Evolutionary conservation across 768 basidiomycete species (phyloP).

Genomic region (Phylloporus scabripes): DNA sequence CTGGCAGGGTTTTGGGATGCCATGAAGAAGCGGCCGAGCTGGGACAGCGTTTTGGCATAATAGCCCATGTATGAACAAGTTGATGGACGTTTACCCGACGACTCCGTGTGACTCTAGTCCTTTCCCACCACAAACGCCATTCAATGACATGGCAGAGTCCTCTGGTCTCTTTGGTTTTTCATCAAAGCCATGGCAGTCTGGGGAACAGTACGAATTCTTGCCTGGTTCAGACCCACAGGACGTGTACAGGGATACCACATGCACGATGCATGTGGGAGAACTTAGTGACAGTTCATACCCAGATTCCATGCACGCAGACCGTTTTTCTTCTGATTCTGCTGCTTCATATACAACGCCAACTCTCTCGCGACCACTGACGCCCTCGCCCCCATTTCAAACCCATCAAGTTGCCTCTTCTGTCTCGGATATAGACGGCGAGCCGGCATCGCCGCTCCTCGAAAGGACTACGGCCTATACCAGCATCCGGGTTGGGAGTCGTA

Average conservation of each 20-base stretch:
- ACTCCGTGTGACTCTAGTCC: not conserved
- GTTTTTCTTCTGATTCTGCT: conserved; percentile 26
- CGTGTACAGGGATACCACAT: conserved; percentile 20
- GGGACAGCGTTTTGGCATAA: conserved; percentile 56
- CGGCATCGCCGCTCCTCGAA: conserved; percentile 42
- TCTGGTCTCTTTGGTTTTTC: conserved; percentile 11
- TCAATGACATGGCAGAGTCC: conserved; percentile 19
- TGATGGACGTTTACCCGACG: not conserved
- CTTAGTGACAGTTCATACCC: conserved; percentile 19
- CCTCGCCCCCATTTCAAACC: conserved; percentile 49
- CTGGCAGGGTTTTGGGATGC: conserved; percentile 70
- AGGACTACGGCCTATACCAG: conserved; percentile 24
- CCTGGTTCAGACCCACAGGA: conserved; percentile 42
- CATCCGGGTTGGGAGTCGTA: conserved; percentile 42
- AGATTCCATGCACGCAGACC: conserved; percentile 17
- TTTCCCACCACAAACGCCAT: conserved; percentile 14
- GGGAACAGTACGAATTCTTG: conserved; percentile 42
- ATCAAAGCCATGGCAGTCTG: conserved; percentile 13
- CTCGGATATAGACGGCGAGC: conserved; percentile 62
- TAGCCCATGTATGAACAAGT: not conserved
- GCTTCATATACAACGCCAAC: conserved; percentile 43
- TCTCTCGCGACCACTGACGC: conserved; percentile 59
- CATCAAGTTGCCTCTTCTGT: conserved; percentile 47
- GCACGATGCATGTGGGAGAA: conserved; percentile 7
- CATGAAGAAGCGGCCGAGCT: conserved; percentile 60